Percentiles rank a stretch among this genome's conserved stretches.
Evolutionary conservation across 805 yeast species (phyloP).

Genomic region (Saccharomycopsis malanga): DNA sequence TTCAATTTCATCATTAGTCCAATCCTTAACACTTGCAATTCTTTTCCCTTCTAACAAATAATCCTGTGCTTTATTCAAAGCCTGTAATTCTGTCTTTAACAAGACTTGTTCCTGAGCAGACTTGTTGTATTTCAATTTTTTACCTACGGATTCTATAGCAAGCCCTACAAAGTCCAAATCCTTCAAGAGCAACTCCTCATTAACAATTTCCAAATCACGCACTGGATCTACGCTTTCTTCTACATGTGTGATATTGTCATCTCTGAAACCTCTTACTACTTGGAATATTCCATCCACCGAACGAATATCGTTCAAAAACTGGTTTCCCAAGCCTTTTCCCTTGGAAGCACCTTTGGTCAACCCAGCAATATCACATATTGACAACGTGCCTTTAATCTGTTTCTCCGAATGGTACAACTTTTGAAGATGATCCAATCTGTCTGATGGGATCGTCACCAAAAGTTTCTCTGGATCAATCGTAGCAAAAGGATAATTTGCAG

Average conservation of each 20-base stretch:
- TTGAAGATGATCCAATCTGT: conserved; percentile 48
- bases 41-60: conserved; percentile 56
- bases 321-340: conserved; percentile 81
- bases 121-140: conserved; percentile 35
- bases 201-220: conserved; percentile 67
- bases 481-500: conserved; percentile 97
- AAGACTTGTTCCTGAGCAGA: conserved; percentile 41
- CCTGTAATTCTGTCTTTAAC: conserved; percentile 33
- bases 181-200: conserved; percentile 69
- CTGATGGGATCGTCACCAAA: conserved; percentile 61
- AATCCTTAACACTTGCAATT: conserved; percentile 50
- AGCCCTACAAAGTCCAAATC: conserved; percentile 66
- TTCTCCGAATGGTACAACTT: conserved; percentile 53
- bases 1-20: conserved; percentile 60
- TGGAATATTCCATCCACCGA: conserved; percentile 79
- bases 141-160: conserved; percentile 45
- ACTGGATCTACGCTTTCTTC: conserved; percentile 67
- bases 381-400: conserved; percentile 60
- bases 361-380: conserved; percentile 77
- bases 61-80: conserved; percentile 36
- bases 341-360: conserved; percentile 74
- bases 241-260: conserved; percentile 70
- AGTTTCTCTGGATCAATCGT: conserved; percentile 98
- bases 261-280: conserved; percentile 68
- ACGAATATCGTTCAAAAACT: conserved; percentile 69